Conservation (phyloP, 2,329 filamentous ascomycete genomes). For the Venturia aucupariae region DNA sequence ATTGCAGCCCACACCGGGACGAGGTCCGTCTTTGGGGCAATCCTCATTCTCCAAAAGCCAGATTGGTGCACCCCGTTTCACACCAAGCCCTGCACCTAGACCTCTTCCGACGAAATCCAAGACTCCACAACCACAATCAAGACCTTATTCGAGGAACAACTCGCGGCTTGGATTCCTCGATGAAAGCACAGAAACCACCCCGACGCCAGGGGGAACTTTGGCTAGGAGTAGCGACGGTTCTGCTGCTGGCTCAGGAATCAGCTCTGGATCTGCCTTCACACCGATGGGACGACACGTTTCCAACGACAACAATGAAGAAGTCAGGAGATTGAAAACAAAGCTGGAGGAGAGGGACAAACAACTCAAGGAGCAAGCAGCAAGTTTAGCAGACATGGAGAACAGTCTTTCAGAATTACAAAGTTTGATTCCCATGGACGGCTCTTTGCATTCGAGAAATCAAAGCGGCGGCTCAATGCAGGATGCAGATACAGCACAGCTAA, state of each 20-base stretch:
- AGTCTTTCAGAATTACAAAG: slow-evolving; percentile 73
- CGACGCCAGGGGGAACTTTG: slow-evolving; percentile 38
- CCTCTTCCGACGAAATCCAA: slow-evolving; percentile 46
- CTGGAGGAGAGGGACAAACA: slow-evolving; percentile 79
- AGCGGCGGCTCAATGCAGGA: slow-evolving; percentile 43
- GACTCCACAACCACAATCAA: slow-evolving; percentile 29
- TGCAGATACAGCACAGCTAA: slow-evolving; percentile 66
- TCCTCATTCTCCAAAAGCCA: slow-evolving; percentile 48
- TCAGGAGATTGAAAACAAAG: slow-evolving; percentile 62
- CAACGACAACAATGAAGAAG: slow-evolving; percentile 47
- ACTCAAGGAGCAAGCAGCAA: slow-evolving; percentile 76
- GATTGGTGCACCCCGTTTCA: slow-evolving; percentile 47
- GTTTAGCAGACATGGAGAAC: slow-evolving; percentile 80
- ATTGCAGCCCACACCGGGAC: slow-evolving; percentile 44
- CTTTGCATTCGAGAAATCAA: slow-evolving; percentile 38
- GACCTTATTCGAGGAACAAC: slow-evolving; percentile 39
- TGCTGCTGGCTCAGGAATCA: slow-evolving; percentile 19
- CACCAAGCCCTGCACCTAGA: slow-evolving; percentile 49
- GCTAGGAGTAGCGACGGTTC: slow-evolving; percentile 44
- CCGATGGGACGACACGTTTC: slow-evolving; percentile 26
- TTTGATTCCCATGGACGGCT: slow-evolving; percentile 50
- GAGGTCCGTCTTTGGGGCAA: slow-evolving; percentile 48
- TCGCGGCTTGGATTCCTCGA: slow-evolving; percentile 36
- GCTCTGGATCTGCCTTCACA: slow-evolving; percentile 39
- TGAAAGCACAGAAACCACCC: slow-evolving; percentile 27